Evolutionary conservation across 2,329 filamentous ascomycete genomes (phyloP).

Genomic region (Trichoderma hamatum): DNA sequence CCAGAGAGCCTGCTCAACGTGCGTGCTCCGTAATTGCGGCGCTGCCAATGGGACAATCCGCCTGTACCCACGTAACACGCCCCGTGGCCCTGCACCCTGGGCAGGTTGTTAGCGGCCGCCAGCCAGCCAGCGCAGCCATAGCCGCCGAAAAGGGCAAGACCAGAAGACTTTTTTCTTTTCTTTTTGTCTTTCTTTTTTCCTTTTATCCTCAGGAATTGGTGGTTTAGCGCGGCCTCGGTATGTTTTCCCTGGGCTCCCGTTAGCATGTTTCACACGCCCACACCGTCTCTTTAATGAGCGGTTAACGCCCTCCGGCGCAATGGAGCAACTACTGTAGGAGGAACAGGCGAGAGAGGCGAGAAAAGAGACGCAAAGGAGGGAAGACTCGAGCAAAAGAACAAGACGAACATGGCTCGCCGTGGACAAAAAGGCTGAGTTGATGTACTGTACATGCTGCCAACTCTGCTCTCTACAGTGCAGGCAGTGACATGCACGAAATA

Average conservation of each 20-base stretch:
- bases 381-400: neutral
- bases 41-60: neutral
- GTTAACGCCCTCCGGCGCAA: neutral
- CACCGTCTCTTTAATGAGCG: constrained; percentile 11
- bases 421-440: neutral
- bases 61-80: constrained; percentile 5
- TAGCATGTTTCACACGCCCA: constrained; percentile 15
- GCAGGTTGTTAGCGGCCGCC: constrained; percentile 17
- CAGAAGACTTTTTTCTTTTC: neutral
- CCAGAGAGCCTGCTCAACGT: too few relatives aligned
- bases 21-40: neutral
- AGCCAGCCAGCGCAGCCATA: constrained; percentile 26
- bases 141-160: constrained; percentile 27
- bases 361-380: neutral
- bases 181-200: neutral
- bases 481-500: neutral
- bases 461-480: neutral
- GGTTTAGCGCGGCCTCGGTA: constrained; percentile 12
- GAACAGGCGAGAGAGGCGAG: neutral
- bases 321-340: neutral
- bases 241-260: neutral
- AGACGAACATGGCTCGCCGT: neutral
- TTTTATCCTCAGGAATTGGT: neutral
- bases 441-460: too few relatives aligned
- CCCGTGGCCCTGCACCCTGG: constrained; percentile 12